phyloP scores from a whole-genome alignment of 2,329 filamentous ascomycete species.

The Aspergillus puulaauensis region DNA sequence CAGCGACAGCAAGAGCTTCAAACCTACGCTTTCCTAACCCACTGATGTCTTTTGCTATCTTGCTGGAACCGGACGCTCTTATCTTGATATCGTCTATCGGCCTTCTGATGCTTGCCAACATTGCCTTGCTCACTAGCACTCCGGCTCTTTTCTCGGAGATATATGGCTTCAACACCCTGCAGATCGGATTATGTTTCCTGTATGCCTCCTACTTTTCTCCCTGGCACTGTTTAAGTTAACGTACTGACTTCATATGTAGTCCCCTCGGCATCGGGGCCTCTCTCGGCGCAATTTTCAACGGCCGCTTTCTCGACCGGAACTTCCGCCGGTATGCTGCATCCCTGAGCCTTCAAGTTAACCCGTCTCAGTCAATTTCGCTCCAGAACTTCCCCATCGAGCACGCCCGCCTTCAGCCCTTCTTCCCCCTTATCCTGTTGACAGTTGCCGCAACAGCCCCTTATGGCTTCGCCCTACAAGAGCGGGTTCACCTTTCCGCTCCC shows the following conservation, averaged over 20 bases:
- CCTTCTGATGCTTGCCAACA: conserved; percentile 36
- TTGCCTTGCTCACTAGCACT: conserved; percentile 39
- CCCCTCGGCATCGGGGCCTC: conserved; percentile 22
- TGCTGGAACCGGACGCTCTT: conserved; percentile 38
- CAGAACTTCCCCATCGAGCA: conserved; percentile 43
- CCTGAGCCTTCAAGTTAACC: conserved; percentile 16
- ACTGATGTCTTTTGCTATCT: conserved; percentile 39
- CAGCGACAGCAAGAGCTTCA: conserved; percentile 15
- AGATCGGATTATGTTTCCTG: conserved; percentile 29
- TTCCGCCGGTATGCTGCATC: conserved; percentile 19
- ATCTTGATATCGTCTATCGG: conserved; percentile 38
- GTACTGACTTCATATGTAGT: conserved; percentile 2
- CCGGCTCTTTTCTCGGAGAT: conserved; percentile 39
- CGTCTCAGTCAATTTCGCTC: conserved; percentile 44
- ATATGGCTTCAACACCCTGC: conserved; percentile 33
- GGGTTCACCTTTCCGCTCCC: conserved; percentile 22
- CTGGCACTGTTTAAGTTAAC: background rate
- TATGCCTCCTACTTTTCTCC: conserved; percentile 5
- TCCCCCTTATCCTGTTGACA: conserved; percentile 25
- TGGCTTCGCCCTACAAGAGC: conserved; percentile 30
- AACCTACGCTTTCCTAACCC: conserved; percentile 48
- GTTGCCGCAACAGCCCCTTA: conserved; percentile 28
- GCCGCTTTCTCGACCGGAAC: conserved; percentile 24
- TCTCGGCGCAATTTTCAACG: conserved; percentile 22
- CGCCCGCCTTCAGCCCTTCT: conserved; percentile 27